Evolutionary conservation across 352 stramenopile species (phyloP).

Genomic region (Globisporangium cederbergense): DNA sequence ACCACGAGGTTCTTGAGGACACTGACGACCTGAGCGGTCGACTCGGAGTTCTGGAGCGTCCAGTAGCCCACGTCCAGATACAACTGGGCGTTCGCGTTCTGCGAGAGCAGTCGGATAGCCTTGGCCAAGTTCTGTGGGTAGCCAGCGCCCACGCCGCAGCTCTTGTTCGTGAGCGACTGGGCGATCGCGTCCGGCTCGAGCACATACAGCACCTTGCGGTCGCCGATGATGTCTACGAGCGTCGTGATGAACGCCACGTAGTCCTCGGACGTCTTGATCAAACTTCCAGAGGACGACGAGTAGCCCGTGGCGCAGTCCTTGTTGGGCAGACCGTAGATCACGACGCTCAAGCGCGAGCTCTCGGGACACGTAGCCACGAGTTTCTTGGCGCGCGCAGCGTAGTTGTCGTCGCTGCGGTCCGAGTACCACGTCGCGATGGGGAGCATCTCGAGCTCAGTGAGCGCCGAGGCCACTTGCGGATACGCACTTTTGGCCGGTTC

Average conservation of each 20-base stretch:
- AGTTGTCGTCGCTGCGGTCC: slow-evolving; percentile 28
- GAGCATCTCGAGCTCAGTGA: slow-evolving; percentile 39
- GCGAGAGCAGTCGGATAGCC: slow-evolving; percentile 46
- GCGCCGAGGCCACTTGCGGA: slow-evolving; percentile 26
- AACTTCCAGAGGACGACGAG: slow-evolving; percentile 30
- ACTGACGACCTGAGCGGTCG: slow-evolving; percentile 25
- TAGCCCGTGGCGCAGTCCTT: slow-evolving; percentile 66
- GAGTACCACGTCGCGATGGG: slow-evolving; percentile 57
- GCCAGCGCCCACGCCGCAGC: slow-evolving; percentile 33
- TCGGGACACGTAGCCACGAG: slow-evolving; percentile 34
- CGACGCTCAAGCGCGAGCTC: slow-evolving; percentile 44
- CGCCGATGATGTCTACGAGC: slow-evolving; percentile 17
- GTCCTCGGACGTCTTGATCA: slow-evolving; percentile 31
- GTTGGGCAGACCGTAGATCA: slow-evolving; percentile 70
- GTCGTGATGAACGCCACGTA: slow-evolving; percentile 48
- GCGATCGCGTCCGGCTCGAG: slow-evolving; percentile 51
- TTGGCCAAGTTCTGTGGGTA: slow-evolving; percentile 55
- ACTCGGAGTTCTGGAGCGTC: slow-evolving; percentile 34
- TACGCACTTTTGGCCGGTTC: slow-evolving; percentile 32
- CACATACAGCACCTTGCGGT: slow-evolving; percentile 66
- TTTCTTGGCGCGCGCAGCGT: slow-evolving; percentile 15
- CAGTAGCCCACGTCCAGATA: slow-evolving; percentile 70
- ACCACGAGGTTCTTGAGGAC: slow-evolving; percentile 42
- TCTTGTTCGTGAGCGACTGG: slow-evolving; percentile 39
- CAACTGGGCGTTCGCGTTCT: slow-evolving; percentile 51